phyloP scores from a whole-genome alignment of 495 filamentous ascomycete species.

The Penicillium samsonianum region DNA sequence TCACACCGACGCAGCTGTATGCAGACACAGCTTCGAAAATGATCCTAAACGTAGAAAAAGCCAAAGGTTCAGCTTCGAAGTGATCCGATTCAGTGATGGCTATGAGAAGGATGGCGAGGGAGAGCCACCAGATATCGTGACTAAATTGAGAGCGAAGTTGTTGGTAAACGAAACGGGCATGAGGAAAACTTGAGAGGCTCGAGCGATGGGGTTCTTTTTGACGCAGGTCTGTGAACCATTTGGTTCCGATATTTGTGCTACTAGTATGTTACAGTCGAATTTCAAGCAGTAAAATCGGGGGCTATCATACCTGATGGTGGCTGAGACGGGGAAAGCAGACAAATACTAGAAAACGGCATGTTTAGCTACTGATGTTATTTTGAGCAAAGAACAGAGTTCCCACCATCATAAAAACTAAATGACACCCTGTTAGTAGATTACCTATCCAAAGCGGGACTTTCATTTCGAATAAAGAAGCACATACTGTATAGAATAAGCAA shows the following conservation, averaged over 20 bases:
- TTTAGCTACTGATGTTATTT: constrained; percentile 18
- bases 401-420: constrained; percentile 74
- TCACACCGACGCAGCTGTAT: constrained; percentile 84
- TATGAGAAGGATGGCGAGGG: constrained; percentile 68
- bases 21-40: constrained; percentile 83
- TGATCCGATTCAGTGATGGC: constrained; percentile 67
- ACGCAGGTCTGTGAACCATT: constrained; percentile 23
- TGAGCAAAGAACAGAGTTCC: constrained; percentile 7
- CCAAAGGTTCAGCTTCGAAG: constrained; percentile 63
- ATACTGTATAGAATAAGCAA: constrained; percentile 69
- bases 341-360: constrained; percentile 50
- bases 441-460: not conserved
- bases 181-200: constrained; percentile 25
- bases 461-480: not conserved
- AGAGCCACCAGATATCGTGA: constrained; percentile 86
- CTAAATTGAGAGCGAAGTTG: constrained; percentile 77
- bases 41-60: constrained; percentile 81
- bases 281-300: not conserved
- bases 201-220: not conserved
- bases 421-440: constrained; percentile 20
- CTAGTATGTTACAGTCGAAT: not conserved
- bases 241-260: constrained; percentile 21
- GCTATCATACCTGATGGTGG: constrained; percentile 49
- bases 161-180: constrained; percentile 52
- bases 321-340: constrained; percentile 57